Evolutionary conservation across 2,329 filamentous ascomycete species (phyloP).

Genomic region (Colletotrichum shisoi): DNA sequence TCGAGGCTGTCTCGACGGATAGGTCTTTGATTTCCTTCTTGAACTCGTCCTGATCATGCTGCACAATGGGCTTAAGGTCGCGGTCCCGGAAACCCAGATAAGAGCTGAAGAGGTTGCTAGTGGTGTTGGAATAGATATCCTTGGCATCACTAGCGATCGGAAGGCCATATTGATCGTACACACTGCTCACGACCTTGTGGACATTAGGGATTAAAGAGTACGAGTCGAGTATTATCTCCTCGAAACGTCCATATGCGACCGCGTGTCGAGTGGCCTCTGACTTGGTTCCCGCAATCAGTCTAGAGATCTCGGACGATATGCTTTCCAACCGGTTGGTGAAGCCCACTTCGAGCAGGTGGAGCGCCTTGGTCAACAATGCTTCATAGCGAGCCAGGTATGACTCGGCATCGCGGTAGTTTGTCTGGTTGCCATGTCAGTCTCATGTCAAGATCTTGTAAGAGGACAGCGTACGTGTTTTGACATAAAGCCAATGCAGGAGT

Average conservation of each 20-base stretch:
- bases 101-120: conserved; percentile 62
- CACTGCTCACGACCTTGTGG: conserved; percentile 59
- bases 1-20: conserved; percentile 62
- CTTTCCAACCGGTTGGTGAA: conserved; percentile 62
- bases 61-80: conserved; percentile 60
- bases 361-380: conserved; percentile 73
- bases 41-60: conserved; percentile 64
- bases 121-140: conserved; percentile 63
- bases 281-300: conserved; percentile 62
- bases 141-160: conserved; percentile 55
- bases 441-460: not conserved
- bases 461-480: conserved; percentile 73
- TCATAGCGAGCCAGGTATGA: conserved; percentile 89
- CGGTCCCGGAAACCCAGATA: conserved; percentile 63
- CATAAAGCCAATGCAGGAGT: conserved; percentile 94
- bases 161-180: conserved; percentile 62
- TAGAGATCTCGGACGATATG: conserved; percentile 62
- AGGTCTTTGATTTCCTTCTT: conserved; percentile 59
- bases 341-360: conserved; percentile 68
- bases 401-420: conserved; percentile 84
- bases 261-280: conserved; percentile 68
- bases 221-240: conserved; percentile 65
- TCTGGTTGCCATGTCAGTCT: conserved; percentile 54
- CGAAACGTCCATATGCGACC: conserved; percentile 66
- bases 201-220: conserved; percentile 65